phyloP scores from a whole-genome alignment of 2,329 filamentous ascomycete genomes.

The Monosporascus sp. region DNA sequence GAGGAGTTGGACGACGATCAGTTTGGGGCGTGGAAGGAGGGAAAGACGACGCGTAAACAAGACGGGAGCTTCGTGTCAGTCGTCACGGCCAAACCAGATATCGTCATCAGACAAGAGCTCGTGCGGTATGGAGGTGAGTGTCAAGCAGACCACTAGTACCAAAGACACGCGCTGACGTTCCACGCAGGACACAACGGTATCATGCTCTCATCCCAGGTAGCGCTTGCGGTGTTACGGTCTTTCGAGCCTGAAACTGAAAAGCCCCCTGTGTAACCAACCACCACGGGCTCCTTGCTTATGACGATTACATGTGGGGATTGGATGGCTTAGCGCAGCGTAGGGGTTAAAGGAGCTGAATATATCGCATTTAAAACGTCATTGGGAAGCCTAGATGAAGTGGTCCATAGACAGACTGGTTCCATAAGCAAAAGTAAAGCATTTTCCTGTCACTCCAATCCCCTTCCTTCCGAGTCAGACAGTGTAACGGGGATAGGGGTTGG shows the following conservation, averaged over 20 bases:
- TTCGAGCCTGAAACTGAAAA: conserved; percentile 39
- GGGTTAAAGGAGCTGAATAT: too few relatives aligned
- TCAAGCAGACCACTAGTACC: neutral
- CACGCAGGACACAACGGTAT: conserved; percentile 64
- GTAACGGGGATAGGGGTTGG: too few relatives aligned
- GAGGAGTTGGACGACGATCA: conserved; percentile 29
- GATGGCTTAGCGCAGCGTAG: neutral
- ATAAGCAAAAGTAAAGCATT: too few relatives aligned
- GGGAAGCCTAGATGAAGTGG: too few relatives aligned
- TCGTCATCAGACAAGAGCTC: conserved; percentile 48
- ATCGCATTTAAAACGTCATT: too few relatives aligned
- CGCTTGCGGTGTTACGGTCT: conserved; percentile 58
- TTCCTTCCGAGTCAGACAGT: too few relatives aligned
- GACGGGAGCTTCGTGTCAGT: conserved; percentile 43
- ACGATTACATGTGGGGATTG: neutral
- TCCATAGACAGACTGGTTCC: too few relatives aligned
- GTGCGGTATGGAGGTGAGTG: conserved; percentile 49
- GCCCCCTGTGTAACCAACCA: neutral
- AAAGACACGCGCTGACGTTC: conserved; percentile 8
- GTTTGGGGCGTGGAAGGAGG: conserved; percentile 40
- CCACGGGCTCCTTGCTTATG: neutral
- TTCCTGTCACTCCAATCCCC: too few relatives aligned
- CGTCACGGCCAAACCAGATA: conserved; percentile 38
- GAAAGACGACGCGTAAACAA: conserved; percentile 37
- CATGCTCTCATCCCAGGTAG: conserved; percentile 58